These are phyloP conservation scores for Ramularia collo-cygni DNA, from an alignment of 2,329 filamentous ascomycete species.

Conservation along the genomic window DNA sequence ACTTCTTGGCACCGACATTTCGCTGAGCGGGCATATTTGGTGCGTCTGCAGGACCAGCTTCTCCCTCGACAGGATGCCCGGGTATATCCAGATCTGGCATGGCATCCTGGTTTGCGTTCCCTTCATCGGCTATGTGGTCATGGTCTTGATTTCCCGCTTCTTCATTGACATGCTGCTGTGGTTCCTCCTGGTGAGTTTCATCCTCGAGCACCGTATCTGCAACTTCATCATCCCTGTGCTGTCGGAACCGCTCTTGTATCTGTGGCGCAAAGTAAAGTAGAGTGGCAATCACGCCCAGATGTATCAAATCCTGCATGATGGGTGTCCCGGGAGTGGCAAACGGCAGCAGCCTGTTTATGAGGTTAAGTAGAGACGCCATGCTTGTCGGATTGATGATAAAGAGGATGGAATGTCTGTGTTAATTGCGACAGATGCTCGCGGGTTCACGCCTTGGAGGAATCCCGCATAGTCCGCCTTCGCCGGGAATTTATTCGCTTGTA, in stretches of 20 bases:
- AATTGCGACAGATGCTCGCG: no score
- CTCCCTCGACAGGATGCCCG: conserved; percentile 4
- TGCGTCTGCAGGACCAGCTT: conserved; percentile 31
- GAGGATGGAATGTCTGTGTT: no score
- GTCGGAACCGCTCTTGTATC: conserved; percentile 34
- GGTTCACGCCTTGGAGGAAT: no score
- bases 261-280: conserved; percentile 43
- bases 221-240: neutral
- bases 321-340: conserved; percentile 44
- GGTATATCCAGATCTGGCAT: neutral
- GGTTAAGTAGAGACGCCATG: conserved; percentile 22
- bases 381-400: no score
- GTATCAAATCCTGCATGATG: conserved; percentile 40
- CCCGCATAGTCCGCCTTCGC: no score
- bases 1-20: conserved; percentile 44
- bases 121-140: conserved; percentile 3
- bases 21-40: conserved; percentile 13
- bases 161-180: conserved; percentile 1
- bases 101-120: neutral
- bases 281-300: conserved; percentile 38
- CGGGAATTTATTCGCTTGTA: no score
- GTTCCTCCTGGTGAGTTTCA: conserved; percentile 1
- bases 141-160: conserved; percentile 2
- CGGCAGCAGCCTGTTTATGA: conserved; percentile 40
- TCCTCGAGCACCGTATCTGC: neutral